Base-by-base conservation (phyloP, 768 basidiomycete species). In the Pisolithus orientalis region DNA sequence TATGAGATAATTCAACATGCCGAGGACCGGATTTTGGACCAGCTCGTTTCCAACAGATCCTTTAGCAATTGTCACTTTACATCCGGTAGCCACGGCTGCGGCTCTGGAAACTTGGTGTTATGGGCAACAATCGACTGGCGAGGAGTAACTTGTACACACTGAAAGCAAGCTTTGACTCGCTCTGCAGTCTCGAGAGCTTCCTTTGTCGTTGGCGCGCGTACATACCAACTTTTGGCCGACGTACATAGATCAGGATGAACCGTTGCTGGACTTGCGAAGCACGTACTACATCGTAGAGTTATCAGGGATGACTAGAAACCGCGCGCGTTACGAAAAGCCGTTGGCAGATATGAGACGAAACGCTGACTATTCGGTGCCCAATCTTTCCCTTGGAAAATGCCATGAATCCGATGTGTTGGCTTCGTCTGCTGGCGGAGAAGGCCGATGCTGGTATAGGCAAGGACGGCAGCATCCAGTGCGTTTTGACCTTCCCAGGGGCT, bases 401-500 rank as follows among this genome's bases (percentile, higher is more conserved):
- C 89, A 60, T 94, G 90, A 3, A 90, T 79, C 38, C 90, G 83
- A 56, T 85, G 80, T 0, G 83, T 82, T 0, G 92, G 88, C 49
- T 78, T 75, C 14, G 90, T 74, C 59, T 94, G 92, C 65, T 94
- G 92, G 14, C 92, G 80, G 25, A 94, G 74, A 6, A 83, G 81
- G 0, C 87, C 83, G 27, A 94, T 82, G 49, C 83, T 87, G 46
- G 79, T 85, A 62, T 94, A 93, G 4, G 87, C 85, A 3, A 90
- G 74, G 5, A 92, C 85, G n/a, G 89, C 90, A 0, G 92, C 92
- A 62, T 94, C 91, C 11, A 92, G 68, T 1, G 90, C 84, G 56
- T 93, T 92, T 54, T 74, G 76, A 1, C 89, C 90, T 65, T 91
- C 86, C 90, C 90, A 92, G 24, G 90, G 90, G 21, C 84, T 85